A percentile compares a stretch with the other conserved stretches of the same genome.
Evolutionary conservation across 2,329 filamentous ascomycete genomes (phyloP).

Genomic region (Nakataea oryzae): DNA sequence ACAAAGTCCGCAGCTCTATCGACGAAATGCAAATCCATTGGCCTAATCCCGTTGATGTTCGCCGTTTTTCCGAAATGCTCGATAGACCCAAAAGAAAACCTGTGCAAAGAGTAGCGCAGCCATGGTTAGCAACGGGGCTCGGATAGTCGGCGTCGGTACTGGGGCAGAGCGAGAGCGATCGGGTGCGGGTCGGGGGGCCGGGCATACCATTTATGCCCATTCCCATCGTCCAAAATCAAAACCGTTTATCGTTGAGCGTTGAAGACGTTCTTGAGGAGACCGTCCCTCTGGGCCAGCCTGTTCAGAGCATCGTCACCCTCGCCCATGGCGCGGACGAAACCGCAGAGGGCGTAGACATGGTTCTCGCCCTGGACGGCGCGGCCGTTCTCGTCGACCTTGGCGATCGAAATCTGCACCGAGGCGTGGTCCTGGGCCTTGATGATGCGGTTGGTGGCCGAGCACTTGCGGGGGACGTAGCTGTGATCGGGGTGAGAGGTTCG

Average conservation of each 20-base stretch:
- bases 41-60: conserved; percentile 2
- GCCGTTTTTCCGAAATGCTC: conserved; percentile 5
- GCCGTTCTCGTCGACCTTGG: conserved; percentile 98
- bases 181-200: too few relatives aligned
- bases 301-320: conserved; percentile 97
- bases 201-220: conserved; percentile 1
- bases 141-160: neutral
- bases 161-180: too few relatives aligned
- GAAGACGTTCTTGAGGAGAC: conserved; percentile 96
- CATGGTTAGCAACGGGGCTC: neutral
- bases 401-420: conserved; percentile 92
- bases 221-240: neutral
- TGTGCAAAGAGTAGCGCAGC: neutral
- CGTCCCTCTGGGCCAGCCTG: conserved; percentile 90
- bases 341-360: conserved; percentile 94
- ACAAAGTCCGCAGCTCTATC: conserved; percentile 1
- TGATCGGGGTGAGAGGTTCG: conserved; percentile 4
- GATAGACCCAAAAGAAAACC: conserved; percentile 5
- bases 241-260: conserved; percentile 53
- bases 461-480: conserved; percentile 98
- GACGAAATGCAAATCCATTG: conserved; percentile 5
- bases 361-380: conserved; percentile 88
- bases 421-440: conserved; percentile 99
- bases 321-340: conserved; percentile 95
- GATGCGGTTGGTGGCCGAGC: conserved; percentile 98